Evolutionary conservation across 1,284 basidiomycete species (phyloP).

Genomic region (Hortiboletus rubellus): DNA sequence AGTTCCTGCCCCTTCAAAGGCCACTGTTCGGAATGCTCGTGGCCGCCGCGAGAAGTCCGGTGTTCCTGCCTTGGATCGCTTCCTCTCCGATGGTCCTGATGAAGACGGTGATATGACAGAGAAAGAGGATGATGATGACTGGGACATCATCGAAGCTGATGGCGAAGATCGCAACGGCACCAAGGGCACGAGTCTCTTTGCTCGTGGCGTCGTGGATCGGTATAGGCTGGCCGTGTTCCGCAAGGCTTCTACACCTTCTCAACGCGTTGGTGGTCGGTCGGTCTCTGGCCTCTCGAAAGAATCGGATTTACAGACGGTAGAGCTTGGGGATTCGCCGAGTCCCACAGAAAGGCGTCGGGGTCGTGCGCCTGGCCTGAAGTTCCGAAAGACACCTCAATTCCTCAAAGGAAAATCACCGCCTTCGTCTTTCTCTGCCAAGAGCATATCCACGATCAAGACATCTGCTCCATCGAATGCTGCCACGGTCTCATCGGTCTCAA

Average conservation of each 20-base stretch:
- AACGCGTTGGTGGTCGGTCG: slow-evolving; percentile 45
- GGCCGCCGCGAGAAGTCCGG: slow-evolving; percentile 73
- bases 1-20: slow-evolving; percentile 24
- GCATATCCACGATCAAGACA: slow-evolving; percentile 40
- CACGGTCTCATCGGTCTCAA: slow-evolving; percentile 49
- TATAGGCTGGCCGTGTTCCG: slow-evolving; percentile 82
- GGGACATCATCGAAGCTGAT: slow-evolving; percentile 82
- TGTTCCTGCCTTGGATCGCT: slow-evolving; percentile 69
- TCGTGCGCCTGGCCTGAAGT: slow-evolving; percentile 62
- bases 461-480: slow-evolving; percentile 47
- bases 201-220: slow-evolving; percentile 79
- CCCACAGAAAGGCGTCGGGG: slow-evolving; percentile 63
- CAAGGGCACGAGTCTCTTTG: slow-evolving; percentile 75
- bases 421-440: slow-evolving; percentile 54
- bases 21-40: slow-evolving; percentile 33
- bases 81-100: slow-evolving; percentile 57
- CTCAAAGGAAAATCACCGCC: slow-evolving; percentile 66
- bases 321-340: slow-evolving; percentile 44
- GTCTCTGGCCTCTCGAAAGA: slow-evolving; percentile 59
- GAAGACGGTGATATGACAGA: slow-evolving; percentile 54
- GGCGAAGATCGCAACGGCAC: slow-evolving; percentile 77
- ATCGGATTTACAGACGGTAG: slow-evolving; percentile 42
- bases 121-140: slow-evolving; percentile 76
- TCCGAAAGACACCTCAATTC: slow-evolving; percentile 72
- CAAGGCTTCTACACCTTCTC: slow-evolving; percentile 64